phyloP scores from a whole-genome alignment of 257 asterid genomes.

The Capsicum pubescens region DNA sequence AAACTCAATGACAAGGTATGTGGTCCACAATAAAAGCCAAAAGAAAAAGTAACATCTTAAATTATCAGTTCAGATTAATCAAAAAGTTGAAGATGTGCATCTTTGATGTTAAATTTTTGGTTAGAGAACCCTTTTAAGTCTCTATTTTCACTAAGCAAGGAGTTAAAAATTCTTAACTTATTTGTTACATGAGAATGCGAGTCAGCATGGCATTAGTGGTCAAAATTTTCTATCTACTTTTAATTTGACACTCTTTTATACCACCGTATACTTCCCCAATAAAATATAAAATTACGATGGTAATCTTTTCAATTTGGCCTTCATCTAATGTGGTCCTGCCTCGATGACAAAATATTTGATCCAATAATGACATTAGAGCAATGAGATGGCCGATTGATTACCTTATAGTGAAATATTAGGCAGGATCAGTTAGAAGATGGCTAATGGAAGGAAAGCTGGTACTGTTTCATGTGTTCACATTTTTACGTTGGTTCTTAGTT shows the following conservation, averaged over 20 bases:
- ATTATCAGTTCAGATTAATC: constrained; percentile 16
- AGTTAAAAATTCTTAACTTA: neutral
- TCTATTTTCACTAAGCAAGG: constrained; percentile 2
- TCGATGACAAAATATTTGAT: neutral
- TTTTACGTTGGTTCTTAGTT: neutral
- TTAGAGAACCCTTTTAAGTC: neutral
- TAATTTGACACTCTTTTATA: neutral
- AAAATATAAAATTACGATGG: neutral
- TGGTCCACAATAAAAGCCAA: constrained; percentile 25
- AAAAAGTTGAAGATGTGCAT: constrained; percentile 7
- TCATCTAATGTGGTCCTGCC: neutral
- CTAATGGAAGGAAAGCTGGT: constrained; percentile 22
- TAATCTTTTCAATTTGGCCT: neutral
- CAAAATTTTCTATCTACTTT: constrained; percentile 7
- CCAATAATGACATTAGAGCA: neutral
- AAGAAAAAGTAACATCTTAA: neutral
- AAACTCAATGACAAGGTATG: constrained; percentile 79
- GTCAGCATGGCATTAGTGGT: neutral
- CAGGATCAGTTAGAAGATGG: neutral
- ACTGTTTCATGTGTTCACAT: neutral
- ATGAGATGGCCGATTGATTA: constrained; percentile 18
- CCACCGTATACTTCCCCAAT: too few relatives aligned
- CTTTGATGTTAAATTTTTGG: neutral
- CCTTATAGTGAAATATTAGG: neutral
- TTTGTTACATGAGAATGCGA: neutral